Base-by-base conservation (phyloP, 495 filamentous ascomycete genomes). In the Umbilicaria muhlenbergii region DNA sequence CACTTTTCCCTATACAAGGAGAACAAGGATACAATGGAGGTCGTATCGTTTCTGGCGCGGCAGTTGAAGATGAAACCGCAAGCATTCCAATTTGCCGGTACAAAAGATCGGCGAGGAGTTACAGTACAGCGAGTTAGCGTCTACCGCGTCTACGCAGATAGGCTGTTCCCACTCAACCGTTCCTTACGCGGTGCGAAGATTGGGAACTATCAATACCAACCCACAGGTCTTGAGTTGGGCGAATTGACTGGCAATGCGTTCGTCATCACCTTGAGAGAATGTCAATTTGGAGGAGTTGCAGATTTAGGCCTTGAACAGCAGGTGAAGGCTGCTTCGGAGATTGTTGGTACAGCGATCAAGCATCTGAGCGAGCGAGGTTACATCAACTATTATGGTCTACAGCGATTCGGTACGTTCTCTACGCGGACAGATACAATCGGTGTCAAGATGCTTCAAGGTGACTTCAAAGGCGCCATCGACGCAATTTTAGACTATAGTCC, bases 11-110 rank as follows among this genome's bases (percentile, higher is more conserved):
- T 98, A 34, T 91, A 88, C 68, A 98, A 98, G 64, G 91, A 96
- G 61, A 98, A 98, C 60, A 86, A 86, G 51, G 92, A 98, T 53
- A 98, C 92, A 2, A 94, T 95, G 86, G 89, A 98, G 48, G 79
- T 83, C 0, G 67, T 92, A 21, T 75, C 71, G 7, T 80, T 77
- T 45, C 64, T 96, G 7, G 75, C 77, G 0, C 74, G 77, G 37
- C 66, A 74, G 14, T 53, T 93, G 31, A 78, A 78, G 49, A 66
- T 82, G 51, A 77, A 77, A 39, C 61, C 76, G 3, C 78, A 78
- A 48, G 64, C 63, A 42, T 87, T 95, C 53, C 71, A 81, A 33
- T 91, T 89, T 54, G 87, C 89, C 6, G 91, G 91, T 7, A 96
- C 88, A 41, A 98, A 98, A 62, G 91, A 98, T 57, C 74, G 83